A percentile compares a stretch with the other conserved stretches of the same genome.
Conservation (phyloP, 23 red algal genomes). For the Gracilaria gracilis region DNA sequence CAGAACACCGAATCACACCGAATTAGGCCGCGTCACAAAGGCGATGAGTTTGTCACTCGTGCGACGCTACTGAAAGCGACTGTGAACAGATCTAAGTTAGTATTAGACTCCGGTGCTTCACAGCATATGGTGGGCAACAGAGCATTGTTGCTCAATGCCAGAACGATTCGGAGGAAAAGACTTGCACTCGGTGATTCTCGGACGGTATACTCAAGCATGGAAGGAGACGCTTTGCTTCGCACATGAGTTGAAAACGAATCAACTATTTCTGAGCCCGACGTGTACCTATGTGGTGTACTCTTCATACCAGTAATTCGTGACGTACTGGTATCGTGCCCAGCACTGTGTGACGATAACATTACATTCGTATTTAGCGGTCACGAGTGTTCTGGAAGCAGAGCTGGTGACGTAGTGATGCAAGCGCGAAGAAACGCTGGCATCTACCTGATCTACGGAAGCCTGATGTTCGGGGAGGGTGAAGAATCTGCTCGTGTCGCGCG, state of each 20-base stretch:
- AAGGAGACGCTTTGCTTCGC: not conserved
- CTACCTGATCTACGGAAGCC: not conserved
- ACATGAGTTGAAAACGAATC: too few relatives aligned
- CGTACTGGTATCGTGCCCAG: conserved; percentile 23
- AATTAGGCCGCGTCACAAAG: too few relatives aligned
- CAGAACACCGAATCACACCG: conserved; percentile 14
- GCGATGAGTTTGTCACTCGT: too few relatives aligned
- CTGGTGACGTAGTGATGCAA: not conserved
- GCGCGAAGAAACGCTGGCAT: not conserved
- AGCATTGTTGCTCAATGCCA: not conserved
- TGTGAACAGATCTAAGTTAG: too few relatives aligned
- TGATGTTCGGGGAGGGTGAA: too few relatives aligned
- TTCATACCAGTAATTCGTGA: not conserved
- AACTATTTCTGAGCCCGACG: not conserved
- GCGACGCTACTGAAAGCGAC: not conserved
- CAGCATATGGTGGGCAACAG: not conserved
- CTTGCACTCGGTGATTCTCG: not conserved
- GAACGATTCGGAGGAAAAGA: not conserved
- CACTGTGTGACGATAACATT: not conserved
- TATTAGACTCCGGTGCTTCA: not conserved
- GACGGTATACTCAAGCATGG: not conserved
- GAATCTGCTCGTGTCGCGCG: not conserved
- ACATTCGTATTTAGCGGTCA: not conserved
- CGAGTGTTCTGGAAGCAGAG: not conserved
- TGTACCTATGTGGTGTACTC: not conserved